phyloP scores from a whole-genome alignment of 2,329 filamentous ascomycete species.

The Pestalotiopsis sp. region DNA sequence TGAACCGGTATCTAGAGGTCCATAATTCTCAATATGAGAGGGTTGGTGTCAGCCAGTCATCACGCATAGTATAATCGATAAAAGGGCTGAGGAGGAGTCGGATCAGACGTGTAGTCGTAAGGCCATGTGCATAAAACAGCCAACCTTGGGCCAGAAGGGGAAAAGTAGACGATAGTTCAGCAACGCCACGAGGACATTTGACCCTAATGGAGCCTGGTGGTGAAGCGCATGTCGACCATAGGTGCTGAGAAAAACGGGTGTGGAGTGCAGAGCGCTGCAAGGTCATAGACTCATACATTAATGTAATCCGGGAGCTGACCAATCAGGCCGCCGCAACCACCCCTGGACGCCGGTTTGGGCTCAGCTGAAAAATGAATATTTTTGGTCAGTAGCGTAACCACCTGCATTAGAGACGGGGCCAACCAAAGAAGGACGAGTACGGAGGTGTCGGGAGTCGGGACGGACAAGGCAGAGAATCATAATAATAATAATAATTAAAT shows the following conservation, averaged over 20 bases:
- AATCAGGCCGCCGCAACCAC: constrained; percentile 14
- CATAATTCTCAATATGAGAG: background rate
- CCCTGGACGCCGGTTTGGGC: constrained; percentile 11
- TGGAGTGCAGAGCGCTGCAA: constrained; percentile 6
- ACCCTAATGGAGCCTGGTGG: constrained; percentile 23
- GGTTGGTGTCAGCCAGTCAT: background rate
- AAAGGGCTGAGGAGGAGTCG: background rate
- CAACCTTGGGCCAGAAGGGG: constrained; percentile 9
- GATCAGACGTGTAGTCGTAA: background rate
- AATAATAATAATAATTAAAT: background rate
- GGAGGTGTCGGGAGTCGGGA: background rate
- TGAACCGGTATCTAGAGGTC: background rate
- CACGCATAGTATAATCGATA: background rate
- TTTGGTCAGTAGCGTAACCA: constrained; percentile 9
- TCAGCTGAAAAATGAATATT: constrained; percentile 23
- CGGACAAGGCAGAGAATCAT: background rate
- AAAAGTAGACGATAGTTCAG: constrained; percentile 25
- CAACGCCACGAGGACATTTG: constrained; percentile 28
- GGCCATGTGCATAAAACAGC: constrained; percentile 1
- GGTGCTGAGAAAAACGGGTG: background rate
- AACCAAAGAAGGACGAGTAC: background rate
- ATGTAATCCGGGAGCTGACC: constrained; percentile 16
- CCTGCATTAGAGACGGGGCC: constrained; percentile 1
- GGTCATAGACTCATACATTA: background rate
- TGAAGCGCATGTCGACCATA: constrained; percentile 23